Percentiles rank a stretch among this genome's conserved stretches.
These are phyloP conservation scores for Stenocarpella maydis DNA, from an alignment of 2,329 filamentous ascomycete genomes.

Conservation along the genomic window DNA sequence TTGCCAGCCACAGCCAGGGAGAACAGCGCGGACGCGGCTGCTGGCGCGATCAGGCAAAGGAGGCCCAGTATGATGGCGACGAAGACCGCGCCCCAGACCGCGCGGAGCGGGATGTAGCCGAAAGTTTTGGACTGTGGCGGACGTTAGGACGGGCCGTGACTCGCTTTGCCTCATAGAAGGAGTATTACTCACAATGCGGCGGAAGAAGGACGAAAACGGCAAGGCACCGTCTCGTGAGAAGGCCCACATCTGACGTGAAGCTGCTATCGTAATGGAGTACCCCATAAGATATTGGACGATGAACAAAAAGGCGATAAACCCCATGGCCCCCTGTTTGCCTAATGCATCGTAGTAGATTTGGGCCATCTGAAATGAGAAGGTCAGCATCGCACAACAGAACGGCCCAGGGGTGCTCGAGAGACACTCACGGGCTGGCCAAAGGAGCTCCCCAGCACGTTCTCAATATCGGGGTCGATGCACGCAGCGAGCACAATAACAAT, in stretches of 20 bases:
- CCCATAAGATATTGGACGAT: slow-evolving; percentile 71
- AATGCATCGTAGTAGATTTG: slow-evolving; percentile 69
- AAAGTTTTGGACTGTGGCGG: slow-evolving; percentile 53
- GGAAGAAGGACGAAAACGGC: slow-evolving; percentile 66
- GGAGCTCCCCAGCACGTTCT: slow-evolving; percentile 53
- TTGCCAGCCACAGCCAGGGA: slow-evolving; percentile 67
- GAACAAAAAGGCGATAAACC: slow-evolving; percentile 65
- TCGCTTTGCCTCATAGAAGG: background rate
- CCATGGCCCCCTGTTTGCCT: slow-evolving; percentile 65
- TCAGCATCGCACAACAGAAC: background rate
- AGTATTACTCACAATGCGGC: slow-evolving; percentile 51
- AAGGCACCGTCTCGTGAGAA: slow-evolving; percentile 69
- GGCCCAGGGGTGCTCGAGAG: slow-evolving; percentile 35
- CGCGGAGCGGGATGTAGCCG: slow-evolving; percentile 65
- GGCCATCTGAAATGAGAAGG: slow-evolving; percentile 38
- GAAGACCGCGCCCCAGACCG: slow-evolving; percentile 62
- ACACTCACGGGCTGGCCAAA: slow-evolving; percentile 68
- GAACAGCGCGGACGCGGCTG: slow-evolving; percentile 67
- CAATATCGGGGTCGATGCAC: slow-evolving; percentile 62
- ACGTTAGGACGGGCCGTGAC: background rate
- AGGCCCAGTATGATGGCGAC: slow-evolving; percentile 62
- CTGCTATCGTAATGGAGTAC: slow-evolving; percentile 64
- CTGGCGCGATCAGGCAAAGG: slow-evolving; percentile 62
- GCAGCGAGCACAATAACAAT: slow-evolving; percentile 65
- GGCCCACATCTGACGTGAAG: slow-evolving; percentile 68